Percentiles rank a stretch among this genome's conserved stretches.
Conservation (phyloP, 2,329 filamentous ascomycete species). For the Alternaria arbusti region DNA sequence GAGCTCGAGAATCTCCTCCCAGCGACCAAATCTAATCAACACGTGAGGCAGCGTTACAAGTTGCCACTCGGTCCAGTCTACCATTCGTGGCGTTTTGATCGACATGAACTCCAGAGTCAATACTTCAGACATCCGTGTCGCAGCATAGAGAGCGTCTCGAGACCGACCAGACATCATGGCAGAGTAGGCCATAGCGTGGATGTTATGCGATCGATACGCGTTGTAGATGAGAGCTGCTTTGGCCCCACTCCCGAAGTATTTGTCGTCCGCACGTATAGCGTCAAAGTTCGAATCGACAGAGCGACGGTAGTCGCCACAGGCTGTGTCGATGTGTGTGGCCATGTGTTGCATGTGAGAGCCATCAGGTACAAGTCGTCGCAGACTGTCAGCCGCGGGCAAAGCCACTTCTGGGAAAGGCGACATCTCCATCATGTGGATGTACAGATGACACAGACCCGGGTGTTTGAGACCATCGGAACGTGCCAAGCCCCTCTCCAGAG, state of each 20-base stretch:
- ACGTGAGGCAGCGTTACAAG: slow-evolving; percentile 5
- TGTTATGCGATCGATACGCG: slow-evolving; percentile 8
- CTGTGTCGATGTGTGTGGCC: slow-evolving; percentile 5
- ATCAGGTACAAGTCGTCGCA: slow-evolving; percentile 8
- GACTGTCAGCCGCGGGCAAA: background rate
- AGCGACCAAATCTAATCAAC: slow-evolving; percentile 9
- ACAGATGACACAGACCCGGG: slow-evolving; percentile 8
- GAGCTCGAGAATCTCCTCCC: slow-evolving; percentile 4
- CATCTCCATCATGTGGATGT: slow-evolving; percentile 13
- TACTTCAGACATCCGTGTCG: background rate
- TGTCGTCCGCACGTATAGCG: background rate
- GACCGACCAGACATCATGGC: slow-evolving; percentile 4
- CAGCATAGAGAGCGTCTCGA: background rate
- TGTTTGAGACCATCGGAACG: background rate
- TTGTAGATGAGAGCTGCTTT: slow-evolving; percentile 2
- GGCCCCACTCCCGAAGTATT: background rate
- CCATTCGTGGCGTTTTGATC: slow-evolving; percentile 6
- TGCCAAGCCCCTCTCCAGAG: background rate
- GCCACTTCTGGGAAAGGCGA: slow-evolving; percentile 4
- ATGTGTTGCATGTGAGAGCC: slow-evolving; percentile 12
- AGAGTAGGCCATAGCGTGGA: slow-evolving; percentile 7
- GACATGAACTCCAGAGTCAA: slow-evolving; percentile 2
- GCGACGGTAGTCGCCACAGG: slow-evolving; percentile 8
- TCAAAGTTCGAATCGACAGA: slow-evolving; percentile 1
- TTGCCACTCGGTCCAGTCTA: slow-evolving; percentile 13